Evolutionary conservation across 2,329 filamentous ascomycete genomes (phyloP), one percentile per base, ranked within the genome.

Genomic region (Phyllosticta ampelicida): DNA sequence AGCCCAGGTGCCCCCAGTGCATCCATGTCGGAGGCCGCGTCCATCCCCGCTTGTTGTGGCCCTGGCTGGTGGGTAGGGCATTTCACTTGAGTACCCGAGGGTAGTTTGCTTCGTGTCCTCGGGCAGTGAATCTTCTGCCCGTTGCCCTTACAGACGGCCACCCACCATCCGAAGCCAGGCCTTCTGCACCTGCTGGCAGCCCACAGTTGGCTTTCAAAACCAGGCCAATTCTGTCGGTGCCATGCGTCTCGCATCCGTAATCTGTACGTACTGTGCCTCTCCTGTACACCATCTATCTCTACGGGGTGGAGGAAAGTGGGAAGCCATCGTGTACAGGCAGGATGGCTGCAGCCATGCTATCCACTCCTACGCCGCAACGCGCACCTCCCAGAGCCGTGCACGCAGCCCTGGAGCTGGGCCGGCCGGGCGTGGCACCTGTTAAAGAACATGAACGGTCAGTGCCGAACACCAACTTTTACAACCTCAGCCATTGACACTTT

Each of bases 371-470:
- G 50, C 55, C 55, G 55, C 36, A 48, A 29, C 21, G 53, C 48
- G 55, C 11, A 16, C 55, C 23, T 57, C 50, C 23, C 20, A 26
- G 55, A 51, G 29, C 55, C 55, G 55, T 58, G 55, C 55, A 49
- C 18, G 9, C 55, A 16, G 55, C 55, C 50, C 36, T 44, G 13
- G 36, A 44, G 36, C 36, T 44, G 36, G 36, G 36, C 36, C 36
- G 36, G 16, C 36, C 36, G 36, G 36, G 36, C 36, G 36, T 44
- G 36, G 36, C 36, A 44, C 36, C 36, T 44, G 36, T 44, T 44
- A 44, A 44, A 44, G 13, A 44, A 8, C 36, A 44, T 16, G 36
- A 44, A n/a, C 36, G 36, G 36, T 44, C 16, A 36, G 30, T 16
- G 13, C 30, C 13, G 13, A 36, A 36, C 29, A 36, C 9, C 29